Evolutionary conservation across 2,329 filamentous ascomycete species (phyloP).

Genomic region (Calonectria montana): DNA sequence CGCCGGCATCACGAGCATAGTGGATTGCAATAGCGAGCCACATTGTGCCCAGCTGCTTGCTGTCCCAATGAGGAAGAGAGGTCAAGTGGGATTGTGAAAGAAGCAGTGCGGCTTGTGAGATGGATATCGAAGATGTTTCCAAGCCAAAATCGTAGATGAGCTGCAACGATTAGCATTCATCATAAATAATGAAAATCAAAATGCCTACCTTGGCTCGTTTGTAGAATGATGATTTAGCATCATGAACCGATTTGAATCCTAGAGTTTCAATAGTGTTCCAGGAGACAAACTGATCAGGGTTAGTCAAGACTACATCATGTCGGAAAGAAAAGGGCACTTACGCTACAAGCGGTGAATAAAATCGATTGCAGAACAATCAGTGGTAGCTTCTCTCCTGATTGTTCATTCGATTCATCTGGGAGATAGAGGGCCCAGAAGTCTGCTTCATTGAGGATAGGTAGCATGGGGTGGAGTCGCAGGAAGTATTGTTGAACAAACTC

Average conservation of each 20-base stretch:
- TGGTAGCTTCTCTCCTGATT: slow-evolving; percentile 27
- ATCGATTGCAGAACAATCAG: slow-evolving; percentile 39
- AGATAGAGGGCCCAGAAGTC: slow-evolving; percentile 41
- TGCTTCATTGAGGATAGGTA: slow-evolving; percentile 41
- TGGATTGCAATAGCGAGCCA: slow-evolving; percentile 40
- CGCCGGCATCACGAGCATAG: slow-evolving; percentile 41
- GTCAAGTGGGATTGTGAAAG: slow-evolving; percentile 39
- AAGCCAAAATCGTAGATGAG: slow-evolving; percentile 41
- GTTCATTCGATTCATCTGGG: slow-evolving; percentile 16
- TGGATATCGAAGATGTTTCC: slow-evolving; percentile 38
- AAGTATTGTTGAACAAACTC: slow-evolving; percentile 45
- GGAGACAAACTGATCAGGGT: slow-evolving; percentile 28
- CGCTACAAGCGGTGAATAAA: slow-evolving; percentile 35
- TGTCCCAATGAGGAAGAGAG: slow-evolving; percentile 36
- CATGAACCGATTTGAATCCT: slow-evolving; percentile 36
- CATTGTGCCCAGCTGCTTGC: slow-evolving; percentile 39
- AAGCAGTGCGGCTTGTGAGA: slow-evolving; percentile 36
- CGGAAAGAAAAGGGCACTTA: neutral
- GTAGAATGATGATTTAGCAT: slow-evolving; percentile 40
- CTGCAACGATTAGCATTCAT: neutral
- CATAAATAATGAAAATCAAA: fast-evolving
- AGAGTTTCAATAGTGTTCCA: slow-evolving; percentile 31
- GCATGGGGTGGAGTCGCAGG: slow-evolving; percentile 44
- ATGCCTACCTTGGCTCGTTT: slow-evolving; percentile 36
- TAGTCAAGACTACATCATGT: neutral